Conservation (phyloP, 169 alveolate species). For the Eimeria maxima region DNA sequence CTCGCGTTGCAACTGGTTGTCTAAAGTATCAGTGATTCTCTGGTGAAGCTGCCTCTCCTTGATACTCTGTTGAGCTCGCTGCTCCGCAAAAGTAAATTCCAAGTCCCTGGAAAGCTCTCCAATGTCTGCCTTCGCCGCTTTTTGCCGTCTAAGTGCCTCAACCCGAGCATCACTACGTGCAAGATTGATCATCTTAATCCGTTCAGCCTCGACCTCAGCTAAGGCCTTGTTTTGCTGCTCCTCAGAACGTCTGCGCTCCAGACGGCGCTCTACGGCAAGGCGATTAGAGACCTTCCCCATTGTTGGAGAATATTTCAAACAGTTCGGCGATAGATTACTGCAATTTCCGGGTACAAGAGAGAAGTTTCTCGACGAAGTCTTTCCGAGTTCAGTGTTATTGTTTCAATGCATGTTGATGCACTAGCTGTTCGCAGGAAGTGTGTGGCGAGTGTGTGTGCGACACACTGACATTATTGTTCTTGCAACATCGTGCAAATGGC, state of each 20-base stretch:
- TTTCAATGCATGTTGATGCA: background rate
- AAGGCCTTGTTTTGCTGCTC: constrained; percentile 50
- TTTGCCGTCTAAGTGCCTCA: constrained; percentile 74
- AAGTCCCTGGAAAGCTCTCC: constrained; percentile 46
- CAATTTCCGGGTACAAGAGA: background rate
- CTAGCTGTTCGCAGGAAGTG: background rate
- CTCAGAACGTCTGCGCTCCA: constrained; percentile 50
- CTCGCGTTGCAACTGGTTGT: constrained; percentile 21
- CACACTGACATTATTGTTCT: background rate
- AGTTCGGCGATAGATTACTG: background rate
- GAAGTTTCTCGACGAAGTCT: background rate
- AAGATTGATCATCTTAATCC: constrained; percentile 28
- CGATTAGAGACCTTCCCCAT: constrained; percentile 77
- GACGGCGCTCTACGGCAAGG: constrained; percentile 53
- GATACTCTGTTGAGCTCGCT: constrained; percentile 42
- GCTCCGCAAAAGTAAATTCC: constrained; percentile 62
- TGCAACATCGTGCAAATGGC: background rate
- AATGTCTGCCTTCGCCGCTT: constrained; percentile 23
- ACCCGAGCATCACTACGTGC: constrained; percentile 77
- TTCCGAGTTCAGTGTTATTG: background rate
- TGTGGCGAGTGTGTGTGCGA: background rate
- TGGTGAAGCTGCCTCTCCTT: constrained; percentile 61
- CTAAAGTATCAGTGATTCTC: constrained; percentile 30
- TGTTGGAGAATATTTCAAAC: background rate
- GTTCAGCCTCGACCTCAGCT: constrained; percentile 18